These are phyloP conservation scores for Aspergillus bridgeri DNA, from an alignment of 495 filamentous ascomycete genomes.

Conservation along the genomic window DNA sequence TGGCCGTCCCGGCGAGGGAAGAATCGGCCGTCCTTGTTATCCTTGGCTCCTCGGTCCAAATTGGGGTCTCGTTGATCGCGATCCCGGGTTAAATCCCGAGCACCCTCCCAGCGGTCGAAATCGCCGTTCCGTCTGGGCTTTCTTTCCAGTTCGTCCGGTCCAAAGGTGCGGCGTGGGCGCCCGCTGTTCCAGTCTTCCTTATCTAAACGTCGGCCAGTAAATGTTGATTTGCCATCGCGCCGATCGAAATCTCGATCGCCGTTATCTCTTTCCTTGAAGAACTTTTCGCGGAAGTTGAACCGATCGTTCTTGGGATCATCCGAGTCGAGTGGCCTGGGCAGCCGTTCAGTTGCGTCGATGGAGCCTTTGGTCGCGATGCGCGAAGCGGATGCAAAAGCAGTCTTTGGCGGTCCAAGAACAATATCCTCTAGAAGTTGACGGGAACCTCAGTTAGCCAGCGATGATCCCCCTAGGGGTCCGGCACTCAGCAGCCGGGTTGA, in stretches of 20 bases:
- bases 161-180: slow-evolving; percentile 50
- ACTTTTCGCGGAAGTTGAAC: slow-evolving; percentile 59
- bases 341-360: slow-evolving; percentile 47
- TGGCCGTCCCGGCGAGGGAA: slow-evolving; percentile 42
- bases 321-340: slow-evolving; percentile 45
- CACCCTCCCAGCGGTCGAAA: slow-evolving; percentile 52
- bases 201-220: slow-evolving; percentile 47
- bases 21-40: slow-evolving; percentile 47
- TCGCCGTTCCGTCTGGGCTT: slow-evolving; percentile 59
- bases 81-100: slow-evolving; percentile 41
- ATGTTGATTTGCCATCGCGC: slow-evolving; percentile 36
- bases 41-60: slow-evolving; percentile 37
- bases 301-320: slow-evolving; percentile 52
- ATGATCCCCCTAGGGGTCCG: slow-evolving; percentile 11
- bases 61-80: slow-evolving; percentile 49
- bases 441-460: slow-evolving; percentile 16
- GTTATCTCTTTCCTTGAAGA: slow-evolving; percentile 46
- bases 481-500: background rate
- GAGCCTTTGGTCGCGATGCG: slow-evolving; percentile 52
- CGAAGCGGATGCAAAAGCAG: slow-evolving; percentile 79
- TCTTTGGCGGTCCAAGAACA: slow-evolving; percentile 84
- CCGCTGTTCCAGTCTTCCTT: slow-evolving; percentile 58
- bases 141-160: slow-evolving; percentile 53
- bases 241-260: slow-evolving; percentile 43
- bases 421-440: slow-evolving; percentile 62